phyloP scores from a whole-genome alignment of 1,284 basidiomycete genomes.

The Phlebopus sp. region DNA sequence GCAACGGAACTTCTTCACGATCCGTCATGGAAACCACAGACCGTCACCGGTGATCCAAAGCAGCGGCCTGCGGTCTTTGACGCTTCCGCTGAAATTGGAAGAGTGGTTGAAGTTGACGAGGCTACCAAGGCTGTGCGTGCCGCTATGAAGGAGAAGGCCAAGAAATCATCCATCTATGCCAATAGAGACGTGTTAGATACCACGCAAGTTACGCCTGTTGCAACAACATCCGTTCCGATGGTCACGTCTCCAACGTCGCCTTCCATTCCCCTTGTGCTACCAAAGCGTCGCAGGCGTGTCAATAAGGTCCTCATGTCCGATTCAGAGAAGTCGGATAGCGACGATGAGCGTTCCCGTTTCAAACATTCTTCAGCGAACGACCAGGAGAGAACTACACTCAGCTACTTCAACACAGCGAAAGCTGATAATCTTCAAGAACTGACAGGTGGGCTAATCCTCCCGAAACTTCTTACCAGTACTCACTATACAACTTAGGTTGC shows the following conservation, averaged over 20 bases:
- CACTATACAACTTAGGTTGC: constrained; percentile 63
- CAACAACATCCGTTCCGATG: constrained; percentile 21
- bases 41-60: constrained; percentile 17
- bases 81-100: constrained; percentile 44
- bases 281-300: constrained; percentile 44
- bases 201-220: constrained; percentile 27
- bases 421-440: constrained; percentile 81
- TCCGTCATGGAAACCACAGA: constrained; percentile 48
- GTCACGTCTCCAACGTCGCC: constrained; percentile 41
- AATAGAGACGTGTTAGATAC: constrained; percentile 53
- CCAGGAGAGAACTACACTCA: constrained; percentile 53
- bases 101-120: constrained; percentile 68
- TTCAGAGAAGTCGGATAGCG: constrained; percentile 51
- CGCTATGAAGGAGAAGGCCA: constrained; percentile 66
- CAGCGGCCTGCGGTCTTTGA: constrained; percentile 27
- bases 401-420: constrained; percentile 84
- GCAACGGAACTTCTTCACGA: constrained; percentile 60
- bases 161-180: constrained; percentile 74
- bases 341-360: constrained; percentile 32
- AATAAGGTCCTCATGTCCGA: constrained; percentile 67
- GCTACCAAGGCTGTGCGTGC: constrained; percentile 60
- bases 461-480: constrained; percentile 1
- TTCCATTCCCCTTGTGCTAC: constrained; percentile 40
- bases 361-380: constrained; percentile 18
- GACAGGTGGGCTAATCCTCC: constrained; percentile 60